Base-by-base conservation (phyloP, 371 early-diverging fungal genomes). In the Mortierella polycephala region DNA sequence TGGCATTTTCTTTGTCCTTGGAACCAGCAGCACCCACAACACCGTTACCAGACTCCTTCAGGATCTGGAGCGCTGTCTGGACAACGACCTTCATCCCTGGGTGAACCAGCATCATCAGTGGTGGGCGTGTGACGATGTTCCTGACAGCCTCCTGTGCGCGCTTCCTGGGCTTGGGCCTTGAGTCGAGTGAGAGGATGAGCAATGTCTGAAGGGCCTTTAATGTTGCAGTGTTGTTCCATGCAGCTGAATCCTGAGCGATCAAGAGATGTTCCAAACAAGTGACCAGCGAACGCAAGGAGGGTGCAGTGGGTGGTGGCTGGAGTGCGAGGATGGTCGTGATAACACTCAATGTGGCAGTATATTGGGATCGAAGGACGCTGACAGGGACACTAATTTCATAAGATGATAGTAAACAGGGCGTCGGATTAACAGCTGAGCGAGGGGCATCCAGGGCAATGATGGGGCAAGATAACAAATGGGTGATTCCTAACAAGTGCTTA, bases 131-230 rank as follows among this genome's bases (percentile, higher is more conserved):
- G 45, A 96, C 81, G 49, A 97, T 85, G 20, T 82, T 81, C 40
- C 86, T 84, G 53, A 94, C 87, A 12, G 93, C 94, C 61, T 96
- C 96, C 68, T 94, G 95, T 23, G 96, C 96, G 61, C 91, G 85
- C 83, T 93, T 92, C 37, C 97, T 89, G 50, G 96, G 93, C 88
- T 97, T 96, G 52, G 97, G 96, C 46, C 96, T 88, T 47, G 87
- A 86, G 74, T 97, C 96, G 9, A 93, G 86, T 44, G 92, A 88
- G 60, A 94, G 85, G 44, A 91, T 80, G 40, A 97, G 84, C 50
- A 98, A 81, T 40, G 89, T 81, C 66, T 92, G 91, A 71, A 90
- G 91, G 2, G 90, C 86, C 67, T 91, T 89, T 74, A 92, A 89
- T 4, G 88, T 84, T 18, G 85, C 81, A 59, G 87, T 88, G 81